A percentile compares a stretch with the other conserved stretches of the same genome.
Conservation (phyloP, 2,329 filamentous ascomycete species). For the Fusarium virguliforme region DNA sequence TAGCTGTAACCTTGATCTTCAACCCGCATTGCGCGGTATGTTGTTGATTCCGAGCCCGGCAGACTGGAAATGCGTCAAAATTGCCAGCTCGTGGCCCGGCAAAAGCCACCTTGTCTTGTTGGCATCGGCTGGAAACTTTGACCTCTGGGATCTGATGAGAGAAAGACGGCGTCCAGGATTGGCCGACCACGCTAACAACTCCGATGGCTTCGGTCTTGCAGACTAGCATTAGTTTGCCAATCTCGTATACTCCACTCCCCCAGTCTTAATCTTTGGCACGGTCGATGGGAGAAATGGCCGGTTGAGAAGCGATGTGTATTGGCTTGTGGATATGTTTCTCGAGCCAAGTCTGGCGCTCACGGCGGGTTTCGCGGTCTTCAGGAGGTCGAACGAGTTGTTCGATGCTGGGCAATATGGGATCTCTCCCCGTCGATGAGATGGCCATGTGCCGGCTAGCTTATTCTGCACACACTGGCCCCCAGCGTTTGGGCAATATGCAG, state of each 20-base stretch:
- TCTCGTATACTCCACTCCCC: conserved; percentile 45
- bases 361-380: conserved; percentile 1
- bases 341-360: conserved; percentile 10
- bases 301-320: conserved; percentile 23
- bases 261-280: conserved; percentile 28
- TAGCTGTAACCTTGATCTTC: conserved; percentile 19
- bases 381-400: conserved; percentile 1
- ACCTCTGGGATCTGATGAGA: conserved; percentile 28
- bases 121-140: conserved; percentile 38
- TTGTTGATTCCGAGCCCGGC: conserved; percentile 36
- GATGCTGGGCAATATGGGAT: not conserved
- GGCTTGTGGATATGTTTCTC: conserved; percentile 10
- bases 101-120: conserved; percentile 45
- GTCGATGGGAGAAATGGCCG: conserved; percentile 23
- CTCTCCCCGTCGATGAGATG: not conserved
- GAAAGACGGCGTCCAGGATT: conserved; percentile 27
- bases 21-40: conserved; percentile 31
- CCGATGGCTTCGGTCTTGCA: conserved; percentile 40
- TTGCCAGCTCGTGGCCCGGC: conserved; percentile 30
- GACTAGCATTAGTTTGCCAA: conserved; percentile 43
- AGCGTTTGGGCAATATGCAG: conserved; percentile 26
- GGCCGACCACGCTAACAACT: conserved; percentile 43
- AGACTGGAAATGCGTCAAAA: conserved; percentile 34
- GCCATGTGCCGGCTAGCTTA: conserved; percentile 11
- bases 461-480: conserved; percentile 16